Base-by-base conservation (phyloP, 2,329 filamentous ascomycete species). In the Epichloe bromicola region DNA sequence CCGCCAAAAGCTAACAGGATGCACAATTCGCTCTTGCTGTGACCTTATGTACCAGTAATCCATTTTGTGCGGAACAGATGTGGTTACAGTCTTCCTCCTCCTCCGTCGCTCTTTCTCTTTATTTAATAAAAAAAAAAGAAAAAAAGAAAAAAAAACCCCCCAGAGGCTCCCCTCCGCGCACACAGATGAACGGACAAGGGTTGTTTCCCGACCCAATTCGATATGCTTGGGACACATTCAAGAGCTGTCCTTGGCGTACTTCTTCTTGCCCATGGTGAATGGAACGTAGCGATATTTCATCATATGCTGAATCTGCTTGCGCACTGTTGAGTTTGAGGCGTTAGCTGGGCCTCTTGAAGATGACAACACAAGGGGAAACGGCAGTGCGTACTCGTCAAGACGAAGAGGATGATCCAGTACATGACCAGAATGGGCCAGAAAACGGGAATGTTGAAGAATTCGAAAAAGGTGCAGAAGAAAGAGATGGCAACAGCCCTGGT, bases 271-370 rank as follows among this genome's bases (percentile, higher is more conserved):
- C 58, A 95, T 82, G 40, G 87, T 84, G 73, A 96, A 95, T 40
- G 90, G 89, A 33, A 95, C 89, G 66, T 95, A 98, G 72, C 91
- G 88, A 75, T 97, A 98, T 76, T 97, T 98, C 79, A 98, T 91
- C 93, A 98, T 98, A 74, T 97, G 93, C 74, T 98, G 93, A 61
- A 98, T 98, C 74, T 98, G 93, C 76, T 93, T 88, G 70, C 93
- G 83, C 93, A 98, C 89, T 95, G 60, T 20, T n/a, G 42, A 23
- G 8, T 30, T 30, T 30, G 30, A 30, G 37, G 7, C 53, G 56
- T 47, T 5, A 53, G 20, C 30, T 34, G 7, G 8, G n/a, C 23
- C 19, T 51, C 36, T 48, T 34, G 40, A 4, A 42, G 46, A 19
- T 20, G 10, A 26, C 15, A 39, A 40, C 17, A 33, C 49, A 49